Base-by-base conservation (phyloP, 2,329 filamentous ascomycete species). In the Paraconiothyrium brasiliense region DNA sequence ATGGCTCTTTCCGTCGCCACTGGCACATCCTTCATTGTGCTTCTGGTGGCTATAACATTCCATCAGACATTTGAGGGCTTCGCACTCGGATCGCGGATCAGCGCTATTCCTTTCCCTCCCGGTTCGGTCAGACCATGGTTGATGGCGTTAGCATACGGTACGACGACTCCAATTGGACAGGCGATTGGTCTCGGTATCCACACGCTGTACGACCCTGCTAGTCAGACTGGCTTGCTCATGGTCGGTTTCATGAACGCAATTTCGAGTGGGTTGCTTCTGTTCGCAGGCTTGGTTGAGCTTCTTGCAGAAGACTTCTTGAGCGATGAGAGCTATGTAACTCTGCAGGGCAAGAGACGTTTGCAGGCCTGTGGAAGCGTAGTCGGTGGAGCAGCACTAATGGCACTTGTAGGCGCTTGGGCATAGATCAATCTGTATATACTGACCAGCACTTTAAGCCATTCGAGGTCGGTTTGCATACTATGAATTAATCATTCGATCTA, bases 41-140 rank as follows among this genome's bases (percentile, higher is more conserved):
- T 92, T 4, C 82, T 92, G 8, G 80, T 91, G 51, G 90, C 90
- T 63, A 91, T 92, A 60, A 79, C 89, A 35, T 92, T 92, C 81
- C 90, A 92, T 72, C 90, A 90, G 70, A 89, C 87, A 66, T 90
- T 90, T 62, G 87, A 86, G 74, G 90, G 90, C 61, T 86, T 92
- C 4, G 90, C 89, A 46, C 84, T 92, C 0, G 90, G 90, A 22
- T 88, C 88, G 1, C 88, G 90, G 61, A 92, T 92, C 68, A 89
- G 89, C 22, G 87, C 85, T 20, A 87, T 92, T 5, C 77, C 76
- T 58, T 97, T 97, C 72, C 87, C 91, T 0, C 85, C 85, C 22
- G 85, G 85, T 2, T 94, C 92, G 0, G 80, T 87, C 1, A 91
- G 91, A 51, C 94, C 95, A 0, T 96, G 87, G 87, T 77, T 89